Evolutionary conservation across 2,329 filamentous ascomycete species (phyloP), one percentile per base, ranked within the genome.

Genomic region (Penicillium rolfsii): DNA sequence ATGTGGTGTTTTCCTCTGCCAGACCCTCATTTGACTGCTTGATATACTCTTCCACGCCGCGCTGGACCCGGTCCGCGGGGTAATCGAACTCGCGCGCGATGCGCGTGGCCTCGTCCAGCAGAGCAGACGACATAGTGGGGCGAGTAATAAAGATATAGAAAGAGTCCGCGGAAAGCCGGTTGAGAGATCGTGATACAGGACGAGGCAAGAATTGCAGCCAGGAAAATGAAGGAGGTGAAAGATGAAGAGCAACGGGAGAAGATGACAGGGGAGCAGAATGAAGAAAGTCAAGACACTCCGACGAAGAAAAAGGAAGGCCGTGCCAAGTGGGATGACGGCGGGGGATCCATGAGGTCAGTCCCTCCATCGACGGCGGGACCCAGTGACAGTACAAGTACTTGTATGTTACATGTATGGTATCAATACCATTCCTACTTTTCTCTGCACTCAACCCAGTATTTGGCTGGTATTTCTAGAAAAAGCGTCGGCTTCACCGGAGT

Each of bases 51-150:
- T 87, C 82, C 63, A 97, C 93, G 66, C 88, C 91, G 71, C 84
- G 86, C 76, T 92, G 91, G 72, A 97, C 85, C 77, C 93, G 85
- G 56, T 88, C 86, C 70, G 92, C 84, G 62, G 87, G 83, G 79
- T 93, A 94, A 57, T 96, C 91, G 79, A 98, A 98, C 77, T 95
- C 87, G 69, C 86, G 86, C 71, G 91, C 90, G 72, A 97, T 87
- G 73, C 86, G 87, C 83, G 88, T 88, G 61, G 93, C 91, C 79
- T 94, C 90, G 64, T 88, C 84, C 66, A 85, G 76, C 62, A 89
- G 64, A 38, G 73, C 64, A 56, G 72, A 70, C 49, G 76, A 72
- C 73, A 75, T 75, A 59, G 52, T 68, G 61, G 41, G 52, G 52
- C 24, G 16, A 35, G 48, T 33, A 50, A n/a, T 35, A 50, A 19